These are phyloP conservation scores for Scortechinia acanthostroma DNA, from an alignment of 2,329 filamentous ascomycete species.

Conservation along the genomic window DNA sequence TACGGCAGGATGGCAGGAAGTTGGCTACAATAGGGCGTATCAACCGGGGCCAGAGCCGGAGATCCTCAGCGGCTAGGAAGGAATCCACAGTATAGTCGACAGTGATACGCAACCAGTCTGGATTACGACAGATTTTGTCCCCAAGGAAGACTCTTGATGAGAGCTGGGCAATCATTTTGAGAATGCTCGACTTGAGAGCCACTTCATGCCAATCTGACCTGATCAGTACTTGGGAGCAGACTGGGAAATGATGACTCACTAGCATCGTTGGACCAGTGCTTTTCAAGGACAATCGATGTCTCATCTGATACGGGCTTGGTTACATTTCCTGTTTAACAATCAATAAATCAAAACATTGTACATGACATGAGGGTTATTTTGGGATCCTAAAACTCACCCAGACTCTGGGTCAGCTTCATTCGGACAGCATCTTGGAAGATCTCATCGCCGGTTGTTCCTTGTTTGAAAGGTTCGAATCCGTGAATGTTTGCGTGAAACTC, in stretches of 20 bases:
- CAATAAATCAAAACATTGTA: background rate
- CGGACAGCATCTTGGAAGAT: background rate
- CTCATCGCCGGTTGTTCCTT: background rate
- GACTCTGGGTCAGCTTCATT: background rate
- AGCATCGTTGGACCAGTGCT: background rate
- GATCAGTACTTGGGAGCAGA: background rate
- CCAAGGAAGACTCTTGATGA: background rate
- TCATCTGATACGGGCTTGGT: background rate
- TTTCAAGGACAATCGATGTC: background rate
- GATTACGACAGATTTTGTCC: background rate
- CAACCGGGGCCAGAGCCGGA: background rate
- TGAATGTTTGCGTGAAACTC: background rate
- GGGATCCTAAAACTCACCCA: background rate
- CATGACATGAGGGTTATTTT: background rate
- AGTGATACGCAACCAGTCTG: background rate
- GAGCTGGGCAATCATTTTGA: background rate
- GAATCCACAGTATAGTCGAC: background rate
- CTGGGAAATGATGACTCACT: background rate
- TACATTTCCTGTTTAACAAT: background rate
- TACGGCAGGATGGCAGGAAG: background rate
- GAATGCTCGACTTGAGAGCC: background rate
- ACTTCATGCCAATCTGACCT: background rate
- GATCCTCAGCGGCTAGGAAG: background rate
- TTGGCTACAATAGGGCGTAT: background rate
- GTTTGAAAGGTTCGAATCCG: background rate